These are phyloP conservation scores for Kalmanozyma brasiliensis DNA, from an alignment of 1,284 basidiomycete genomes.

Conservation along the genomic window DNA sequence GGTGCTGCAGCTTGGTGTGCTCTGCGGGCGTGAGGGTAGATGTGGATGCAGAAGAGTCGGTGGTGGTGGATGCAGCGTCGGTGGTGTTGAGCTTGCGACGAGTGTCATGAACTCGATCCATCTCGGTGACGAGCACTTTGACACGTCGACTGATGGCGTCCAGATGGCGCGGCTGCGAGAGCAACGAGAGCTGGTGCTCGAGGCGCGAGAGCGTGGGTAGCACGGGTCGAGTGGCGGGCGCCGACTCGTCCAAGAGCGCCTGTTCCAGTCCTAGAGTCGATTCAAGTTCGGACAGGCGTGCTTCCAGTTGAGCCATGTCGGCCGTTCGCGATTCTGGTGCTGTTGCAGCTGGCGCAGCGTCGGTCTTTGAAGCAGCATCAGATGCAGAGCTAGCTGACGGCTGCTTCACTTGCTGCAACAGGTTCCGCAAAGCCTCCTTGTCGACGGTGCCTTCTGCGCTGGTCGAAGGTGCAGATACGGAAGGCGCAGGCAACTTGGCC, in stretches of 20 bases:
- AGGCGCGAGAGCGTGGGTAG: slow-evolving; percentile 83
- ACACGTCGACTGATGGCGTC: slow-evolving; percentile 94
- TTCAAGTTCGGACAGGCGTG: slow-evolving; percentile 47
- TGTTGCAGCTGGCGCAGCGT: neutral
- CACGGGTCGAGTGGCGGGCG: slow-evolving; percentile 77
- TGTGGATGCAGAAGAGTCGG: neutral
- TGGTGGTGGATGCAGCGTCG: slow-evolving; percentile 57
- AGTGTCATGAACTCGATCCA: slow-evolving; percentile 81
- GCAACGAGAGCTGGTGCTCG: slow-evolving; percentile 83
- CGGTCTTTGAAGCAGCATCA: neutral
- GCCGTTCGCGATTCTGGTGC: slow-evolving; percentile 1
- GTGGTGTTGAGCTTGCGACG: slow-evolving; percentile 68
- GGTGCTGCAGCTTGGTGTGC: slow-evolving; percentile 49
- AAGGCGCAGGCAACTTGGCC: slow-evolving; percentile 15
- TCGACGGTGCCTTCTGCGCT: neutral
- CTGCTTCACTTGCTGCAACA: slow-evolving; percentile 25
- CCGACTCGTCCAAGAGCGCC: slow-evolving; percentile 44
- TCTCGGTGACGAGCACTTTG: slow-evolving; percentile 89
- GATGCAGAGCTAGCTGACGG: neutral
- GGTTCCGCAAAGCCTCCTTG: slow-evolving; percentile 12
- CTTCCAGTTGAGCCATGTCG: slow-evolving; percentile 31
- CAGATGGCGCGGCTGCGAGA: slow-evolving; percentile 94
- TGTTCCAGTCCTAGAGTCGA: slow-evolving; percentile 41
- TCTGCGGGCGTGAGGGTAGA: slow-evolving; percentile 35
- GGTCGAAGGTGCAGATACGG: neutral